Conservation (phyloP, 768 basidiomycete species). For the Suillus tomentosus region DNA sequence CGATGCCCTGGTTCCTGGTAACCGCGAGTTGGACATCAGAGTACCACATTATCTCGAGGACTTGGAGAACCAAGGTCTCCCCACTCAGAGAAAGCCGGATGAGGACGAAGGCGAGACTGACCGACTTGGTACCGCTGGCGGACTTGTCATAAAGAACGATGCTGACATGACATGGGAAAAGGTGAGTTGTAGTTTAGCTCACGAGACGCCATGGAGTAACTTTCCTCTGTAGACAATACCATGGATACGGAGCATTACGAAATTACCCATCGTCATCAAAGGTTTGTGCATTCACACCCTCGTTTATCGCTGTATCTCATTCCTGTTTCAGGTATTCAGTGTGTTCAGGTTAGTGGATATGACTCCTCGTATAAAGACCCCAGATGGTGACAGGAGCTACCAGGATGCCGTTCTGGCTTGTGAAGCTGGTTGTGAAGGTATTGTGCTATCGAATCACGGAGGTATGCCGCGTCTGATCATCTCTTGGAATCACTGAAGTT, state of each 20-base stretch:
- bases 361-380: background rate
- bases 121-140: conserved; percentile 66
- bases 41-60: conserved; percentile 60
- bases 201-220: background rate
- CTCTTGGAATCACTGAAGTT: background rate
- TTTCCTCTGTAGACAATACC: conserved; percentile 59
- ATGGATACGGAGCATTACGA: conserved; percentile 72
- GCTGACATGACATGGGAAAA: conserved; percentile 77
- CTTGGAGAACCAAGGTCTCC: conserved; percentile 43
- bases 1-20: conserved; percentile 82
- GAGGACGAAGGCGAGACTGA: conserved; percentile 38
- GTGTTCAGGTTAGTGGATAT: conserved; percentile 53
- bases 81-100: conserved; percentile 25
- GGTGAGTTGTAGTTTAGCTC: conserved; percentile 35
- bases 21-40: conserved; percentile 74
- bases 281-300: conserved; percentile 37
- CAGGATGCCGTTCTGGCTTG: conserved; percentile 87
- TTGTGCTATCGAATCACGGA: conserved; percentile 90
- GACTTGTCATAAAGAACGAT: conserved; percentile 65
- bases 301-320: conserved; percentile 16
- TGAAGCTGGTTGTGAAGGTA: conserved; percentile 83
- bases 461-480: conserved; percentile 41
- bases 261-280: conserved; percentile 74
- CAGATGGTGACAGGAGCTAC: conserved; percentile 17
- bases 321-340: conserved; percentile 59